A percentile compares a stretch with the other conserved stretches of the same genome.
Conservation (phyloP, 441 rosid species). For the Codiaeum variegatum region DNA sequence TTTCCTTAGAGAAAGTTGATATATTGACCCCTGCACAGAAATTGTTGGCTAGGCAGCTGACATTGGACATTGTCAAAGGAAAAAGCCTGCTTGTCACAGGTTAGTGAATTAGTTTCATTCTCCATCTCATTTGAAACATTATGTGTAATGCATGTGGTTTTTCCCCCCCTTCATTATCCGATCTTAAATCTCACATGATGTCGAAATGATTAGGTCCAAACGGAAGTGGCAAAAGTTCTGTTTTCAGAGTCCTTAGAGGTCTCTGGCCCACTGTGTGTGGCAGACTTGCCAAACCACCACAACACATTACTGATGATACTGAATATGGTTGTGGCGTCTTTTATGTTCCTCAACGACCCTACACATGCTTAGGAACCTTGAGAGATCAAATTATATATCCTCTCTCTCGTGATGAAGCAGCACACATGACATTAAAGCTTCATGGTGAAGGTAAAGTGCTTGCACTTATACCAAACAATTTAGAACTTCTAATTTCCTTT, state of each 20-base stretch:
- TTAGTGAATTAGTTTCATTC: conserved; percentile 36
- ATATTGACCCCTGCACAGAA: conserved; percentile 91
- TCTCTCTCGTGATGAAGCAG: conserved; percentile 84
- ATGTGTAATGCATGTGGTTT: background rate
- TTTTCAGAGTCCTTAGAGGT: conserved; percentile 94
- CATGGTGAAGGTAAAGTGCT: conserved; percentile 47
- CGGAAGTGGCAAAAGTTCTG: conserved; percentile 95
- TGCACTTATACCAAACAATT: conserved; percentile 10
- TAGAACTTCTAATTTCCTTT: conserved; percentile 7
- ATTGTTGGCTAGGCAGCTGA: conserved; percentile 80
- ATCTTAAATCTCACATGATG: conserved; percentile 29
- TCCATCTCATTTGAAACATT: background rate
- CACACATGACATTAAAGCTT: conserved; percentile 44
- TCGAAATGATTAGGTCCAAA: conserved; percentile 68
- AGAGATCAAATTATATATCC: conserved; percentile 99
- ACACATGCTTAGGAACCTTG: conserved; percentile 95
- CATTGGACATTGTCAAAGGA: conserved; percentile 68
- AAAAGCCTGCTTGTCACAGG: conserved; percentile 97
- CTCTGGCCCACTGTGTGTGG: conserved; percentile 95
- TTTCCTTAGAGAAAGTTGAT: conserved; percentile 84
- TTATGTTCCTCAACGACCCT: conserved; percentile 95
- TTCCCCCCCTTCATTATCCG: conserved; percentile 9
- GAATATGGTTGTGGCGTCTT: conserved; percentile 71
- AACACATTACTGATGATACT: conserved; percentile 42
- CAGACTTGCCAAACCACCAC: conserved; percentile 69